phyloP scores from a whole-genome alignment of 352 stramenopile genomes.

The Pythium scleroteichum region DNA sequence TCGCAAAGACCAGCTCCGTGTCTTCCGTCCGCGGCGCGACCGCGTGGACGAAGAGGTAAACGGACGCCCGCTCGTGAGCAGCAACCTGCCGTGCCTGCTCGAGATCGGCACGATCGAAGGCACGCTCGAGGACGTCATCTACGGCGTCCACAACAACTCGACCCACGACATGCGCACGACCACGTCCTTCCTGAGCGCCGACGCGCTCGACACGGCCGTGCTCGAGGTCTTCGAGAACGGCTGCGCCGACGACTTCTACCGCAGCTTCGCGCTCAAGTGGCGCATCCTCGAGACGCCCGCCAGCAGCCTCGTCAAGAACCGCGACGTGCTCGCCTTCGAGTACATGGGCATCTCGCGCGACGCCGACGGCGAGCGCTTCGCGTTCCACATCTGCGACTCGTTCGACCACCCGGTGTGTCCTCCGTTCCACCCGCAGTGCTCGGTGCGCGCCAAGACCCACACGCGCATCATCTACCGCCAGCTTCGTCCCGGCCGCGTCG shows the following conservation, averaged over 20 bases:
- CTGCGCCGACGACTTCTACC: constrained; percentile 14
- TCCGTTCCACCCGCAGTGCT: constrained; percentile 20
- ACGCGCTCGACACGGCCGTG: constrained; percentile 25
- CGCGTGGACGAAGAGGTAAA: neutral
- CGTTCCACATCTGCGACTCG: constrained; percentile 29
- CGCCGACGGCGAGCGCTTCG: constrained; percentile 14
- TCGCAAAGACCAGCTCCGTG: constrained; percentile 24
- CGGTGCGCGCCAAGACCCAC: constrained; percentile 14
- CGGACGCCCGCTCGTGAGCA: neutral
- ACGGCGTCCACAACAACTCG: constrained; percentile 22
- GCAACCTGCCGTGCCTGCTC: constrained; percentile 11
- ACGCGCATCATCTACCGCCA: constrained; percentile 26
- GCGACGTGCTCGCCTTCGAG: constrained; percentile 26
- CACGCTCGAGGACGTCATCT: constrained; percentile 32
- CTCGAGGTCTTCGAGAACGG: constrained; percentile 27
- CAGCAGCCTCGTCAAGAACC: constrained; percentile 21
- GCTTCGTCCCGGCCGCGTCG: constrained; percentile 13
- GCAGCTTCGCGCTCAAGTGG: constrained; percentile 30
- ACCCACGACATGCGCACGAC: constrained; percentile 26
- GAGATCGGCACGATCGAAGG: constrained; percentile 29
- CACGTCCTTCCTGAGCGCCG: constrained; percentile 20
- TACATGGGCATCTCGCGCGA: constrained; percentile 31
- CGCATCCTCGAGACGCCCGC: constrained; percentile 19
- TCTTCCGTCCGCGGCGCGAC: constrained; percentile 17
- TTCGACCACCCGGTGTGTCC: constrained; percentile 25